phyloP scores from a whole-genome alignment of 2,329 filamentous ascomycete genomes.

The Aureobasidium musti region DNA sequence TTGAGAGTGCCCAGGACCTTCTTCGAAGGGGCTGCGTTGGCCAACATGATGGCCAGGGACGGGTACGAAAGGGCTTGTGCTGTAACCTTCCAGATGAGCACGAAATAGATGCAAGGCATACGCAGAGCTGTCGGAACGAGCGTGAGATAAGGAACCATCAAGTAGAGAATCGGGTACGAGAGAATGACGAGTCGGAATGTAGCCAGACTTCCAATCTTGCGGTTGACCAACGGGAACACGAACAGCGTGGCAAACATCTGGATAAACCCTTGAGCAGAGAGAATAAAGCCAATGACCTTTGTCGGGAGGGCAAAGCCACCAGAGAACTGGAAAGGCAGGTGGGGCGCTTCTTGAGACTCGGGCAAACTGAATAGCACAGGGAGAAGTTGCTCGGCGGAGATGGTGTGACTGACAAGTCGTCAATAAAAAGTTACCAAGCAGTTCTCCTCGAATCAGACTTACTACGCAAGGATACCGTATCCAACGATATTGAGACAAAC shows the following conservation, averaged over 20 bases:
- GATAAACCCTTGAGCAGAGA: slow-evolving; percentile 85
- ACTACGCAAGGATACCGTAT: slow-evolving; percentile 94
- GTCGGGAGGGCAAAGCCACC: slow-evolving; percentile 83
- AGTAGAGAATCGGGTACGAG: slow-evolving; percentile 83
- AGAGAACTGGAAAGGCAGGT: slow-evolving; percentile 83
- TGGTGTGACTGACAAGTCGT: slow-evolving; percentile 71
- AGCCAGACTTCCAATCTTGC: slow-evolving; percentile 72
- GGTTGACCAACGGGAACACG: slow-evolving; percentile 76
- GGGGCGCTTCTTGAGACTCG: slow-evolving; percentile 51
- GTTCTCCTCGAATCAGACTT: slow-evolving; percentile 47
- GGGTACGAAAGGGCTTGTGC: slow-evolving; percentile 91
- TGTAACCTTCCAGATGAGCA: slow-evolving; percentile 89
- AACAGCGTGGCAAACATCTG: slow-evolving; percentile 85
- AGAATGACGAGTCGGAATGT: slow-evolving; percentile 81
- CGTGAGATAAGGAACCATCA: slow-evolving; percentile 84
- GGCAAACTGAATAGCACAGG: slow-evolving; percentile 84
- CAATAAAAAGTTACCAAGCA: slow-evolving; percentile 23
- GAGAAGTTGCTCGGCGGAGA: slow-evolving; percentile 92
- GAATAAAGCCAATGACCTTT: slow-evolving; percentile 81
- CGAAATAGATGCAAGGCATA: slow-evolving; percentile 71
- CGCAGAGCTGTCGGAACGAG: slow-evolving; percentile 72
- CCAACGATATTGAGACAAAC: slow-evolving; percentile 85
- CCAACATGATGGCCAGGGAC: slow-evolving; percentile 82
- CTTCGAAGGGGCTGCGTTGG: slow-evolving; percentile 82
- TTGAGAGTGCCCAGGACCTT: slow-evolving; percentile 89